Evolutionary conservation across 1,139 yeast species (phyloP), one percentile per base, ranked within the genome.

Genomic region (Chernovozyma sophiae-reginae): DNA sequence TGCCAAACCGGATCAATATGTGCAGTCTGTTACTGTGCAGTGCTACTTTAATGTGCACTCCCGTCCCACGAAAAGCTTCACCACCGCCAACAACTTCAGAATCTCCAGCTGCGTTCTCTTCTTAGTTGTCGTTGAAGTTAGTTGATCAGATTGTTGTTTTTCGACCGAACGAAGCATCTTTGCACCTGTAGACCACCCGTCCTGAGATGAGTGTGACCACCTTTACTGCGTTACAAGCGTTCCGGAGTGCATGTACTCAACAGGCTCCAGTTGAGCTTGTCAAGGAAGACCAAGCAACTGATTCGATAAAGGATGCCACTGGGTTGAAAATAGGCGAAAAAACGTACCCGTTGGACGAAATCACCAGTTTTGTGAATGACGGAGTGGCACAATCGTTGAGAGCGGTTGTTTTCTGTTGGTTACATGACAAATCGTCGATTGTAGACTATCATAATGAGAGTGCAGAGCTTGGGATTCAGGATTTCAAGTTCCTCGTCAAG

Each of bases 371-470:
- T 49, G 64, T 65, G 42, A 68, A 76, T 35, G 82, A 79, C 35
- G 78, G 66, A 32, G 60, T 56, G 13, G 60, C 63, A 15, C 70
- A 81, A 35, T 65, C 72, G n/a, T 62, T 86, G 40, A 66, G 78
- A 44, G 77, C 84, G 1, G 81, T 86, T 3, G 73, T 80, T 27
- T 87, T 87, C 54, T 85, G 95, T 47, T 92, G 96, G 94, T 46
- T 81, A 24, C 78, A 79, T 46, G 81, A 77, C 43, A 89, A 86
- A 41, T 70, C 84, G 26, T 77, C 83, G 30, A 84, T 89, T 36
- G 82, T 96, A 11, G 96, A 89, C 41, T 90, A 92, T 55, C 76
- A 87, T 45, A 74, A 80, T 18, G 81, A 76, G 36, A 86, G 96
- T 48, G 80, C 79, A 45, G 76, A 74, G 37, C 65, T 74, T 35